A percentile compares a stretch with the other conserved stretches of the same genome.
These are phyloP conservation scores for Trichosporon sp. DNA, from an alignment of 1,284 basidiomycete species.

Conservation along the genomic window DNA sequence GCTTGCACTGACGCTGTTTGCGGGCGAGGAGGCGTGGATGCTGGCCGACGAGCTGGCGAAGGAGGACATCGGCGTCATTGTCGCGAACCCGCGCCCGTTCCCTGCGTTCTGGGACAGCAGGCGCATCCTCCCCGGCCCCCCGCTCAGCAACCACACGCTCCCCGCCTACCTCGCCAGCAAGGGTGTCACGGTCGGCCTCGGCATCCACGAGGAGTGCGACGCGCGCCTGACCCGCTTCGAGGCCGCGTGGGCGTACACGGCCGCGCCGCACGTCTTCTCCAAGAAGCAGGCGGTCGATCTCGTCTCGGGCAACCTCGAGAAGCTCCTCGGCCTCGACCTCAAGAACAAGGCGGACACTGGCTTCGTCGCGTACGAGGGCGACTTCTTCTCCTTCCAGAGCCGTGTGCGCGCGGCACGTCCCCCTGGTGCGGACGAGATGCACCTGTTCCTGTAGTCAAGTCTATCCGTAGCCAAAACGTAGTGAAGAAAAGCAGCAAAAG, in stretches of 20 bases:
- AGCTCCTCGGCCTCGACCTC: constrained; percentile 57
- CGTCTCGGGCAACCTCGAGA: constrained; percentile 62
- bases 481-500: neutral
- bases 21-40: constrained; percentile 63
- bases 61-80: constrained; percentile 66
- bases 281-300: constrained; percentile 59
- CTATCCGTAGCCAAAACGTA: neutral
- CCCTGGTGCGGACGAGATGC: constrained; percentile 22
- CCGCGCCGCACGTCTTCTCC: constrained; percentile 53
- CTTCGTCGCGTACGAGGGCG: constrained; percentile 61
- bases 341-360: constrained; percentile 48
- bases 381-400: constrained; percentile 35
- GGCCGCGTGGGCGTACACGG: constrained; percentile 59
- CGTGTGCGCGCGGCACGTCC: constrained; percentile 35
- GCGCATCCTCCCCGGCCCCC: constrained; percentile 68
- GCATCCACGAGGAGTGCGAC: constrained; percentile 60
- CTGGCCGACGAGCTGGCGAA: constrained; percentile 67
- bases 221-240: constrained; percentile 68
- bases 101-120: constrained; percentile 65
- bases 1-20: constrained; percentile 56
- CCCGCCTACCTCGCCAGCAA: constrained; percentile 61
- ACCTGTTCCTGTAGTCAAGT: constrained; percentile 23
- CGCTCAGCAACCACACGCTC: constrained; percentile 63
- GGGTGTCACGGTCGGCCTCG: constrained; percentile 71
- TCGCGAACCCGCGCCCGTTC: constrained; percentile 61